phyloP scores from a whole-genome alignment of 2,329 filamentous ascomycete genomes.

The Cladosporium sphaerospermum region DNA sequence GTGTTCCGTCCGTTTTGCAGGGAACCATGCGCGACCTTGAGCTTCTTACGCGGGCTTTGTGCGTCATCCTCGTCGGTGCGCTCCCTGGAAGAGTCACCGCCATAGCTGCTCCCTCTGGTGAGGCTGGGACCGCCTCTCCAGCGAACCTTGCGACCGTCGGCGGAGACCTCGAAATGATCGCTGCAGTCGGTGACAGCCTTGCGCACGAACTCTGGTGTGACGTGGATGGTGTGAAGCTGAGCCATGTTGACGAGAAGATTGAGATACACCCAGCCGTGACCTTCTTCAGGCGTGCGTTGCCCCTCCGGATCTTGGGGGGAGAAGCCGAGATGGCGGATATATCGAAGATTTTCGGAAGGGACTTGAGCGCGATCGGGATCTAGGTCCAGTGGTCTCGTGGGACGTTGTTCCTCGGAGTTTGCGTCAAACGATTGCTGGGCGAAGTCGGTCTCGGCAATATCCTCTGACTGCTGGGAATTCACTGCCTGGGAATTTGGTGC shows the following conservation, averaged over 20 bases:
- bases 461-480: background rate
- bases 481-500: background rate
- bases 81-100: conserved; percentile 19
- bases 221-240: conserved; percentile 77
- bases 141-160: conserved; percentile 69
- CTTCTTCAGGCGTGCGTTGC: conserved; percentile 50
- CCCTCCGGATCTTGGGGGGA: conserved; percentile 51
- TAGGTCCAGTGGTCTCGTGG: conserved; percentile 68
- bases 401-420: conserved; percentile 56
- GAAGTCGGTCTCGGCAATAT: conserved; percentile 15
- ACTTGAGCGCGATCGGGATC: conserved; percentile 72
- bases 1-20: background rate
- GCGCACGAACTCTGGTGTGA: conserved; percentile 71
- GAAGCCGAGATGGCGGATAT: conserved; percentile 68
- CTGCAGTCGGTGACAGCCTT: conserved; percentile 65
- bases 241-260: conserved; percentile 77
- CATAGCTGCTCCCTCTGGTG: conserved; percentile 58
- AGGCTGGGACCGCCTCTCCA: conserved; percentile 67
- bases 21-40: conserved; percentile 20
- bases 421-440: conserved; percentile 12
- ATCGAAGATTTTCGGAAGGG: conserved; percentile 71
- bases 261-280: conserved; percentile 76
- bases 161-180: conserved; percentile 68
- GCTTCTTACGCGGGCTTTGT: conserved; percentile 23
- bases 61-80: conserved; percentile 16